A percentile compares a stretch with the other conserved stretches of the same genome.
Evolutionary conservation across 805 yeast species (phyloP).

Genomic region (Candida corydali): DNA sequence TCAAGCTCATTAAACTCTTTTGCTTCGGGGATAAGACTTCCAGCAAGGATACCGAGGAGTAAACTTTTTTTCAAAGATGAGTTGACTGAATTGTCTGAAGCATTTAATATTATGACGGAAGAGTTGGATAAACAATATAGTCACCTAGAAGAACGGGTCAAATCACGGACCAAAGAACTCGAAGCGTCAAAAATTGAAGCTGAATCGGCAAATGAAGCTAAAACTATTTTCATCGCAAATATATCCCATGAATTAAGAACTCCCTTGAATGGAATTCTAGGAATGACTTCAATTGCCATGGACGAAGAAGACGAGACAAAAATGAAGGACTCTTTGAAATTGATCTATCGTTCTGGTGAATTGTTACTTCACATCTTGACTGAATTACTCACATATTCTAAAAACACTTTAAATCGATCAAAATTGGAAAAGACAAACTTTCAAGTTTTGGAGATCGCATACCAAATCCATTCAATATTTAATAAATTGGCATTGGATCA

Average conservation of each 20-base stretch:
- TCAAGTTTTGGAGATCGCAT: constrained; percentile 70
- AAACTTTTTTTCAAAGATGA: constrained; percentile 69
- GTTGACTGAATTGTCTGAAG: constrained; percentile 79
- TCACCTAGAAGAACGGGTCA: constrained; percentile 82
- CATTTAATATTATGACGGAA: constrained; percentile 87
- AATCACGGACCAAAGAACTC: constrained; percentile 78
- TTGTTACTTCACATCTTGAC: constrained; percentile 82
- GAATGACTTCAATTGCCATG: constrained; percentile 92
- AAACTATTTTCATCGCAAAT: constrained; percentile 49
- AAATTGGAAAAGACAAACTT: constrained; percentile 81
- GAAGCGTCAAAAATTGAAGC: constrained; percentile 87
- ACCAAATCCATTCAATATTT: constrained; percentile 83
- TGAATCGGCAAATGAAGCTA: constrained; percentile 94
- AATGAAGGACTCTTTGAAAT: constrained; percentile 69
- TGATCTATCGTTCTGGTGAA: constrained; percentile 90
- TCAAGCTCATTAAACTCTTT: constrained; percentile 33
- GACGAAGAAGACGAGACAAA: constrained; percentile 69
- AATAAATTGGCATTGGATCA: constrained; percentile 75
- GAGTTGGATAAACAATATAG: constrained; percentile 81
- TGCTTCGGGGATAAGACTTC: constrained; percentile 36
- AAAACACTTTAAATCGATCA: constrained; percentile 80
- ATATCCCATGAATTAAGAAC: constrained; percentile 71
- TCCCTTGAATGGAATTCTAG: constrained; percentile 91
- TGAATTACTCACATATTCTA: constrained; percentile 87
- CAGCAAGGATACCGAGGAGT: constrained; percentile 31